Conservation (phyloP, 768 basidiomycete genomes). For the Trichaptum fuscoviolaceum region DNA sequence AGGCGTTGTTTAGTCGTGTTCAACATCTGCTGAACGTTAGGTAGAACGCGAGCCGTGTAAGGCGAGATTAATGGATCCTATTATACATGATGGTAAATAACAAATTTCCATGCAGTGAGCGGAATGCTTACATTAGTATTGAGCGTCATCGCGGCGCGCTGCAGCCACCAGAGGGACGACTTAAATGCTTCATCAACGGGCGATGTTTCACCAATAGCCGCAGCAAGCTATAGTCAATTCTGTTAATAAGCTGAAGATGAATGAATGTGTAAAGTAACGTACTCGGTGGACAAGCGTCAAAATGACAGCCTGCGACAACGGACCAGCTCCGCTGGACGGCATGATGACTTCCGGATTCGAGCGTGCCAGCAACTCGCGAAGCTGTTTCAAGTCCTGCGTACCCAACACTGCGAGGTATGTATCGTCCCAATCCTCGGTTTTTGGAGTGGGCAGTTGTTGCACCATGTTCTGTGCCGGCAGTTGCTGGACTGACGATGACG, state of each 20-base stretch:
- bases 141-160: constrained; percentile 64
- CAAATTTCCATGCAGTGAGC: background rate
- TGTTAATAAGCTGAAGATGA: constrained; percentile 7
- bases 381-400: constrained; percentile 66
- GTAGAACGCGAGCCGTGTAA: constrained; percentile 76
- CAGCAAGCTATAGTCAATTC: constrained; percentile 49
- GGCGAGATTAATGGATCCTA: constrained; percentile 80
- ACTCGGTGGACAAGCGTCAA: constrained; percentile 80
- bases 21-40: constrained; percentile 70
- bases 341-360: constrained; percentile 78
- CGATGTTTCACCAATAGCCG: constrained; percentile 67
- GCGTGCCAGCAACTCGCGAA: constrained; percentile 66
- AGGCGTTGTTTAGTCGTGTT: constrained; percentile 78
- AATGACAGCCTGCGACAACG: constrained; percentile 80
- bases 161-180: constrained; percentile 81
- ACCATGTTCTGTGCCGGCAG: constrained; percentile 31
- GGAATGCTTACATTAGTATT: constrained; percentile 57
- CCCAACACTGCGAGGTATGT: constrained; percentile 72
- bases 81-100: constrained; percentile 11
- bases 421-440: constrained; percentile 79
- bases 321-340: constrained; percentile 63
- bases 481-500: constrained; percentile 57
- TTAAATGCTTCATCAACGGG: constrained; percentile 80
- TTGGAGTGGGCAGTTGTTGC: constrained; percentile 47
- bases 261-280: constrained; percentile 24